Evolutionary conservation across 495 filamentous ascomycete genomes (phyloP), one percentile per base, ranked within the genome.

Genomic region (Xylaria flabelliformis): DNA sequence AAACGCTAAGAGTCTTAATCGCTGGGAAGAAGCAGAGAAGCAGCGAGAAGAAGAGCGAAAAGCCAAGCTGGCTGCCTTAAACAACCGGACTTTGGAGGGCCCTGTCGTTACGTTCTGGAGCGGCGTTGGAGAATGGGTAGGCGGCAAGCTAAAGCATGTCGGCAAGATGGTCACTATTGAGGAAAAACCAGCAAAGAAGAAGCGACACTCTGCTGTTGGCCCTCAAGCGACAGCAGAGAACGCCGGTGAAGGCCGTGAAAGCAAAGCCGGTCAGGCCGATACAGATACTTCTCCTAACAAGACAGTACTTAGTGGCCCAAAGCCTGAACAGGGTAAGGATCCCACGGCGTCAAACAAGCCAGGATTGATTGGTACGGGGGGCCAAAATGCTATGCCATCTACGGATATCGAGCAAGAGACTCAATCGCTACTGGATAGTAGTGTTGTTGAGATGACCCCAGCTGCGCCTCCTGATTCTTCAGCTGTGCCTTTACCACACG

Each of bases 101-200:
- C 94, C 96, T 1, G 93, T 98, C 13, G 90, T 98, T 55, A 94
- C 93, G 19, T 96, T 91, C 81, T 99, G 93, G 91, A 98, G 95
- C 80, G 96, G 96, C 12, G 84, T 92, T 71, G 93, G 91, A 58
- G 90, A 92, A 69, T 78, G 80, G 78, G 83, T 80, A 59, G 91
- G 93, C 79, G 93, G 91, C 39, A 92, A 91, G 76, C 82, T 95
- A 70, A 91, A 88, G 75, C 90, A 90, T 72, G 88, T 94, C 51
- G 92, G 91, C 65, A 92, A 91, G 75, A 82, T 89, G 64, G 88
- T 90, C 9, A 87, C 91, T 24, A 88, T 87, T 66, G 84, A 88
- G 71, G 85, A 82, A 78, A 88, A 86, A 72, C 83, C 81, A 63
- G 78, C 76, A 17, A 73, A 80, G 55, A 86, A 81, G 76, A 88